Conservation (phyloP, 2,329 filamentous ascomycete species). For the Pseudocercospora fuligena region DNA sequence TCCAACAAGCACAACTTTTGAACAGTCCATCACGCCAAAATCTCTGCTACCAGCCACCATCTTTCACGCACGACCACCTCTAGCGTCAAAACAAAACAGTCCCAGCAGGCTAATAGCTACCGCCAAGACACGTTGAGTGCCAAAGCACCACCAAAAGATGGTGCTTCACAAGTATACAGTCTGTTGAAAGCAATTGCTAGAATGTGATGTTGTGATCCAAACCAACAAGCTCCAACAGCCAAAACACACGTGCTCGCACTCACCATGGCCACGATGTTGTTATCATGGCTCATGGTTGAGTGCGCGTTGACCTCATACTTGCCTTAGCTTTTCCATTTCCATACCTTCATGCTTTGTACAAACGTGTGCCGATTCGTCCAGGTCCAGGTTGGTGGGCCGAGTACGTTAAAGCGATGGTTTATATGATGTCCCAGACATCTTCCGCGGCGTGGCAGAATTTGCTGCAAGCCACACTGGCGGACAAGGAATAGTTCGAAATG, state of each 20-base stretch:
- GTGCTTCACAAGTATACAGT: neutral
- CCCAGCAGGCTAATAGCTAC: conserved; percentile 2
- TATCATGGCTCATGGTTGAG: conserved; percentile 28
- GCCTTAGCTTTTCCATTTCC: conserved; percentile 22
- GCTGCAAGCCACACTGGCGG: conserved; percentile 97
- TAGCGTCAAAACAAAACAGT: conserved; percentile 1
- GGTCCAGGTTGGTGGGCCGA: neutral
- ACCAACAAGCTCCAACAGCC: conserved; percentile 21
- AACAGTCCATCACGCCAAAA: neutral
- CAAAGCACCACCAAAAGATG: conserved; percentile 1
- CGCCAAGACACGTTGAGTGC: conserved; percentile 11
- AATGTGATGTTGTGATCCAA: conserved; percentile 29
- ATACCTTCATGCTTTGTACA: conserved; percentile 14
- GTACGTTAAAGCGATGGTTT: conserved; percentile 41
- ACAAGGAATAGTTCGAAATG: conserved; percentile 97
- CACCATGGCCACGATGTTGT: conserved; percentile 31
- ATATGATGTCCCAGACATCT: conserved; percentile 93
- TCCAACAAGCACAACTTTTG: neutral
- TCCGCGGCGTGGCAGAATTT: conserved; percentile 99
- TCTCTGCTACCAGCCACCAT: neutral
- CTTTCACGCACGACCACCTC: neutral
- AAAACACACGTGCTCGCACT: conserved; percentile 18
- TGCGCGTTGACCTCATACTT: conserved; percentile 27
- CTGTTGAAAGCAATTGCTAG: conserved; percentile 10
- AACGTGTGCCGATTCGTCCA: neutral